Evolutionary conservation across 306 rosid species (phyloP).

Genomic region (Medicago arabica): DNA sequence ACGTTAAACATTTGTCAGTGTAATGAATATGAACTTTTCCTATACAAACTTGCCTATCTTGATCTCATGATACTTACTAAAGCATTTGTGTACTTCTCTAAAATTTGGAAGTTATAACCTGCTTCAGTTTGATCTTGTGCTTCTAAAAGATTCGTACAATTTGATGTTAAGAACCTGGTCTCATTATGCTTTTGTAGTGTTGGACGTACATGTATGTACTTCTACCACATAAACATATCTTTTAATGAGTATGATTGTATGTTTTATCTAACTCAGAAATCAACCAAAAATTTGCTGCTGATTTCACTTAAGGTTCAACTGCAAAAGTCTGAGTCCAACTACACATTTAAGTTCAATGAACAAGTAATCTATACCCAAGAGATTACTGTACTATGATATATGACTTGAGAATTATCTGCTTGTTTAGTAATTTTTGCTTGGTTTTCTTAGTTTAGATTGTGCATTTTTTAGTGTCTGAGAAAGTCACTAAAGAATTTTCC

Average conservation of each 20-base stretch:
- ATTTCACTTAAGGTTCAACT: too few relatives aligned
- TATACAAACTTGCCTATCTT: too few relatives aligned
- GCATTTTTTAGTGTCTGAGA: slow-evolving; percentile 25
- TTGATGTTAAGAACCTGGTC: too few relatives aligned
- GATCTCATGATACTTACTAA: too few relatives aligned
- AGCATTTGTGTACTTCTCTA: too few relatives aligned
- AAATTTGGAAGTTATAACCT: too few relatives aligned
- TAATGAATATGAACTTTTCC: too few relatives aligned
- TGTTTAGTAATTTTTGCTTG: background rate
- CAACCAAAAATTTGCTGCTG: slow-evolving; percentile 22
- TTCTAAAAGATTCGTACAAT: too few relatives aligned
- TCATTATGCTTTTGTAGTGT: background rate
- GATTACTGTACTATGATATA: slow-evolving; percentile 18
- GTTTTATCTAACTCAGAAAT: slow-evolving; percentile 24
- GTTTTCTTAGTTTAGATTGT: slow-evolving; percentile 18
- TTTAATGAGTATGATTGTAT: background rate
- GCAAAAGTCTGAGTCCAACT: slow-evolving; percentile 17
- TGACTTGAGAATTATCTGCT: slow-evolving; percentile 10
- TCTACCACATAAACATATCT: background rate
- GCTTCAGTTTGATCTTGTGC: too few relatives aligned
- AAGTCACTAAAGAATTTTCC: slow-evolving; percentile 26
- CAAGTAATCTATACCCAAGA: slow-evolving; percentile 24
- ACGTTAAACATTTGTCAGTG: too few relatives aligned
- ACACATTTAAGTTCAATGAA: slow-evolving; percentile 21
- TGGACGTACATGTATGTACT: too few relatives aligned